Evolutionary conservation across 495 filamentous ascomycete genomes (phyloP).

Genomic region (Sordaria brevicollis): DNA sequence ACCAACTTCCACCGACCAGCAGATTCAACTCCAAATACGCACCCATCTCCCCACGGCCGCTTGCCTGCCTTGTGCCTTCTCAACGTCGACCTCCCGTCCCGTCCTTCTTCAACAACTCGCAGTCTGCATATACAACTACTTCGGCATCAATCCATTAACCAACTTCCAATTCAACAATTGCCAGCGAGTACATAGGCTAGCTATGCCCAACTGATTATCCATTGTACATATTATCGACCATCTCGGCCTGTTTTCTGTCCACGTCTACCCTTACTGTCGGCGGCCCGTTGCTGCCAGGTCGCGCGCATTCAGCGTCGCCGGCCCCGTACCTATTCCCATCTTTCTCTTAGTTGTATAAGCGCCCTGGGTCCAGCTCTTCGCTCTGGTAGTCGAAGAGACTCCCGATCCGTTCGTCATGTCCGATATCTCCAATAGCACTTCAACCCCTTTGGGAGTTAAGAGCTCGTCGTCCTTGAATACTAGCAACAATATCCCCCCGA

Average conservation of each 20-base stretch:
- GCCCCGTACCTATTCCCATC: background rate
- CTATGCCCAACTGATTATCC: background rate
- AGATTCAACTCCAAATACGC: background rate
- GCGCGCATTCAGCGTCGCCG: background rate
- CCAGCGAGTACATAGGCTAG: background rate
- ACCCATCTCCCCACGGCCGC: background rate
- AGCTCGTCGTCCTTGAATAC: constrained; percentile 12
- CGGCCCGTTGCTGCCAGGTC: background rate
- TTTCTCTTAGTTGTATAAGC: background rate
- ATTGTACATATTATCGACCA: background rate
- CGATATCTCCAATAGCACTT: constrained; percentile 12
- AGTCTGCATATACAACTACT: background rate
- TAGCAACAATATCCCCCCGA: constrained; percentile 12
- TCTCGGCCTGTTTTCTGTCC: background rate
- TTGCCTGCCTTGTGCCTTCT: background rate
- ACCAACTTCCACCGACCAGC: background rate
- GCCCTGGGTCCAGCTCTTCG: background rate
- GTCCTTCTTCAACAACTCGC: background rate
- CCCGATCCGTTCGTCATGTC: background rate
- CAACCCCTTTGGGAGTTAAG: constrained; percentile 8
- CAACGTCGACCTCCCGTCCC: background rate
- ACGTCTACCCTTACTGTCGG: background rate
- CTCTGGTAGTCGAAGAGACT: background rate
- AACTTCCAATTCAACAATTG: background rate
- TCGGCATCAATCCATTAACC: background rate